Conservation (phyloP, 352 stramenopile species). For the Sclerospora graminicola region DNA sequence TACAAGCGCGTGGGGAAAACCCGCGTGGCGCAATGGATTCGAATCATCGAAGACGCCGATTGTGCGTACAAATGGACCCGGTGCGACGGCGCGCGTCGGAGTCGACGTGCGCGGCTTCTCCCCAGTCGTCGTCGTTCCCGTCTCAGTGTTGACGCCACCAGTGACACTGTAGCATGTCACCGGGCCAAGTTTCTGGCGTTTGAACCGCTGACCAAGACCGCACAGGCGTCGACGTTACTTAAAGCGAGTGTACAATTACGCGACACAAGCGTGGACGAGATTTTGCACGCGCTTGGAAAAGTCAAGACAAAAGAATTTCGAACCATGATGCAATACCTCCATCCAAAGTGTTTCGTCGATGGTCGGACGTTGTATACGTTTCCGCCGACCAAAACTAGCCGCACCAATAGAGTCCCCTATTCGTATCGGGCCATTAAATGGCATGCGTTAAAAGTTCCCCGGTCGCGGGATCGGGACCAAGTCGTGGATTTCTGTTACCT, state of each 20-base stretch:
- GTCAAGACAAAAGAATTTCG: conserved; percentile 53
- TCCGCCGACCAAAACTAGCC: conserved; percentile 1
- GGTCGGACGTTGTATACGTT: conserved; percentile 57
- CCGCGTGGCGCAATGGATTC: conserved; percentile 57
- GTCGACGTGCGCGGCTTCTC: conserved; percentile 4
- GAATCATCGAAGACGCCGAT: conserved; percentile 71
- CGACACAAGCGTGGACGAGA: conserved; percentile 42
- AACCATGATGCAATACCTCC: conserved; percentile 42
- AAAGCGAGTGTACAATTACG: conserved; percentile 48
- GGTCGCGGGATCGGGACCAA: conserved; percentile 22
- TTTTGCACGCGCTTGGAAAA: conserved; percentile 42
- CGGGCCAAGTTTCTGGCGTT: conserved; percentile 63
- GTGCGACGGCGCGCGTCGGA: conserved; percentile 1
- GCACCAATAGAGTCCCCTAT: conserved; percentile 1
- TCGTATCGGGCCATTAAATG: conserved; percentile 73
- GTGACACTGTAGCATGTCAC: conserved; percentile 24
- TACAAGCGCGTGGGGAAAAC: conserved; percentile 74
- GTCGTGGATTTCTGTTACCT: conserved; percentile 65
- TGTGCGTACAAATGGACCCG: conserved; percentile 64
- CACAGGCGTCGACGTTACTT: conserved; percentile 50
- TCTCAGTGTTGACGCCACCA: conserved; percentile 6
- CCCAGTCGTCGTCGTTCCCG: conserved; percentile 1
- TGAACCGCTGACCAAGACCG: conserved; percentile 40
- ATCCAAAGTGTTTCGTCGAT: conserved; percentile 54
- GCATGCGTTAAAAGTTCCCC: conserved; percentile 36